Evolutionary conservation across 257 asterid genomes (phyloP).

Genomic region (Capsicum rhomboideum): DNA sequence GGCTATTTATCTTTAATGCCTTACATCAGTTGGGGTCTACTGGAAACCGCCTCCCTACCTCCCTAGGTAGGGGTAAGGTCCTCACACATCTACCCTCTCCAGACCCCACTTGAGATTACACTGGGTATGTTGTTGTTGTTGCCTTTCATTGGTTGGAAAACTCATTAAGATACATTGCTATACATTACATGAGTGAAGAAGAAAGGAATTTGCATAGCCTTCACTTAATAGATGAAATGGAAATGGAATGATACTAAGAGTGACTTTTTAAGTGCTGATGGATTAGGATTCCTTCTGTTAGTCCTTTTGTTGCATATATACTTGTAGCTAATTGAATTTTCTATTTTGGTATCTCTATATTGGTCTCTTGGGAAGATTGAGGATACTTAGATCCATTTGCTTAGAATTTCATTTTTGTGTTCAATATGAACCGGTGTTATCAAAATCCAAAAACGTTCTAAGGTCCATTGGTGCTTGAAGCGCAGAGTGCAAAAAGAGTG

Average conservation of each 20-base stretch:
- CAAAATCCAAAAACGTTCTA: no score
- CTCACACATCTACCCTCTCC: no score
- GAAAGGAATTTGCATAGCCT: neutral
- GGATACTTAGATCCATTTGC: neutral
- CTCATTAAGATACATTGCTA: neutral
- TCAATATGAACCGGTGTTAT: neutral
- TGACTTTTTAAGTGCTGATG: neutral
- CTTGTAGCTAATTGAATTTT: neutral
- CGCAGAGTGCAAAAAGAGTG: no score
- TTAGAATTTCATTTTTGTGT: neutral
- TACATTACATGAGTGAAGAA: neutral
- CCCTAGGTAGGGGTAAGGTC: no score
- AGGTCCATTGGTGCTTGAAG: no score
- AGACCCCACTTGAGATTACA: no score
- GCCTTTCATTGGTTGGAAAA: neutral
- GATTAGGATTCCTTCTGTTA: neutral
- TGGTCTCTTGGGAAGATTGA: neutral
- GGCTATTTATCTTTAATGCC: neutral
- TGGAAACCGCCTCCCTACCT: no score
- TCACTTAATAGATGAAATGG: neutral
- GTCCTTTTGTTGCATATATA: neutral
- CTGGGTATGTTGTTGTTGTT: no score
- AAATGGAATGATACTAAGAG: neutral
- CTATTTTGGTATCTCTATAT: neutral
- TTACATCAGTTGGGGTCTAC: neutral